phyloP scores from a whole-genome alignment of 306 rosid genomes.

The Lithocarpus polystachyus region DNA sequence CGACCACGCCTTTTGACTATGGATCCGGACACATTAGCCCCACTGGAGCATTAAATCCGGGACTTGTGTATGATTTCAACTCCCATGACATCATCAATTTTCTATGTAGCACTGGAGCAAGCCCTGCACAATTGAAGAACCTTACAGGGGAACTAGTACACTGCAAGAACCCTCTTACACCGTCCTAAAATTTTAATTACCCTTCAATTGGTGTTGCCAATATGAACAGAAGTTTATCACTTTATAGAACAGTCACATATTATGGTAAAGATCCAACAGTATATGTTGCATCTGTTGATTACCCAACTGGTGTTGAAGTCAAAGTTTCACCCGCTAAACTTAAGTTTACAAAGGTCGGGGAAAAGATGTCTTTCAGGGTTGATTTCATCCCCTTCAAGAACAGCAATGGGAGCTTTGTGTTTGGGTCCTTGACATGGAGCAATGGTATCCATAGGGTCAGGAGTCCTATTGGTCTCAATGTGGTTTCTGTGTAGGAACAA shows the following conservation, averaged over 20 bases:
- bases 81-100: constrained; percentile 54
- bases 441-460: constrained; percentile 52
- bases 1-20: constrained; percentile 53
- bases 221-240: constrained; percentile 59
- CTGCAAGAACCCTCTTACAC: constrained; percentile 40
- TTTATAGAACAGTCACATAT: constrained; percentile 53
- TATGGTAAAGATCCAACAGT: constrained; percentile 43
- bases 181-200: constrained; percentile 65
- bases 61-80: constrained; percentile 54
- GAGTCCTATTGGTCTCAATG: constrained; percentile 63
- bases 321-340: constrained; percentile 36
- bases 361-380: constrained; percentile 43
- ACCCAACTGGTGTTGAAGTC: constrained; percentile 49
- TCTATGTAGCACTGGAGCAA: constrained; percentile 60
- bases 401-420: constrained; percentile 63
- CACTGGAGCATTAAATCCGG: constrained; percentile 49
- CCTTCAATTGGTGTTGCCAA: constrained; percentile 71
- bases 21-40: constrained; percentile 70
- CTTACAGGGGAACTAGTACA: constrained; percentile 36
- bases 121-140: constrained; percentile 53
- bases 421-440: constrained; percentile 70
- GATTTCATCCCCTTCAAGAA: constrained; percentile 41
- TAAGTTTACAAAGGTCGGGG: constrained; percentile 33
- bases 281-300: constrained; percentile 46
- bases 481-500: constrained; percentile 31